Conservation (phyloP, 495 filamentous ascomycete species). For the Melanomma pulvis-pyrius region DNA sequence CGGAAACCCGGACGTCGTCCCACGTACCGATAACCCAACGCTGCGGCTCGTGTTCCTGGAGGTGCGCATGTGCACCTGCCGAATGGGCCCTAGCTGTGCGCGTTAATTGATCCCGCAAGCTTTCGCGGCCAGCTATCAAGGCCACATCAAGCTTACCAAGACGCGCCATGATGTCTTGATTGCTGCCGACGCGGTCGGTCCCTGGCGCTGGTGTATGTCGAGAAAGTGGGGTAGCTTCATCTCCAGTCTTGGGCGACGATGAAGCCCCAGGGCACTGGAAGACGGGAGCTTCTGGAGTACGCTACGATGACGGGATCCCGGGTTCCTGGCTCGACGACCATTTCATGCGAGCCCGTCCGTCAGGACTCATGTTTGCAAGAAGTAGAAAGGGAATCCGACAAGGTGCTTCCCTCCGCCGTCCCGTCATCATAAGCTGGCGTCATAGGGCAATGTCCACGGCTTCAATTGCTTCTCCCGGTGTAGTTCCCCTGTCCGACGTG, state of each 20-base stretch:
- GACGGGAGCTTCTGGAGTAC: background rate
- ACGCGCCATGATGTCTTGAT: constrained; percentile 21
- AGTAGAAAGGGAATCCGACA: too few relatives aligned
- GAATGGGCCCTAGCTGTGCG: constrained; percentile 2
- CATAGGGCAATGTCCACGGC: background rate
- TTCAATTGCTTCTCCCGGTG: background rate
- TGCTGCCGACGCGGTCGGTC: background rate
- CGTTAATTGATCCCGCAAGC: background rate
- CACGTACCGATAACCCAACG: background rate
- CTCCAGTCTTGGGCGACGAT: too few relatives aligned
- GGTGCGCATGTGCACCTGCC: constrained; percentile 15
- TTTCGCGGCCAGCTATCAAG: background rate
- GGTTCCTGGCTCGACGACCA: background rate
- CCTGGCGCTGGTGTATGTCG: background rate
- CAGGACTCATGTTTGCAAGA: too few relatives aligned
- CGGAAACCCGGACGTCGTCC: background rate
- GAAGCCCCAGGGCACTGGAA: background rate
- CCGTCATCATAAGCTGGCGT: constrained; percentile 1
- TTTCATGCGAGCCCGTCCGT: too few relatives aligned
- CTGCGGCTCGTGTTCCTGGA: constrained; percentile 22
- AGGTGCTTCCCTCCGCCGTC: too few relatives aligned
- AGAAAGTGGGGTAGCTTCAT: too few relatives aligned
- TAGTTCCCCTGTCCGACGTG: background rate
- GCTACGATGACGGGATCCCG: background rate
- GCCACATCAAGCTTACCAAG: constrained; percentile 17